Evolutionary conservation across 2,329 filamentous ascomycete species (phyloP).

Genomic region (Pleoardoris graminearum): DNA sequence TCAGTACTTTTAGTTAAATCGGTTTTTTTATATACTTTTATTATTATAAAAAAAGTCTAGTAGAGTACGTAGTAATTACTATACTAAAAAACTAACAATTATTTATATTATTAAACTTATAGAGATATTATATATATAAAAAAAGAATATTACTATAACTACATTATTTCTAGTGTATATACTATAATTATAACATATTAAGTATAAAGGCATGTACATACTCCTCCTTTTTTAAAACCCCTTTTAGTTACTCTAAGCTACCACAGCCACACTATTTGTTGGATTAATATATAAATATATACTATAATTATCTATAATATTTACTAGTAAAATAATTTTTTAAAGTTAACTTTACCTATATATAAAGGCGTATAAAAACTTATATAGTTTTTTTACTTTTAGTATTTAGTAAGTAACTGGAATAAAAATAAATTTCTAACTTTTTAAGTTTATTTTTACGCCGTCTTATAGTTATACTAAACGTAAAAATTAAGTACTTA

Average conservation of each 20-base stretch:
- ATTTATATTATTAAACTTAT: slow-evolving; percentile 28
- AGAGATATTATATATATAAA: slow-evolving; percentile 28
- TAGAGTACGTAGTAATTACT: slow-evolving; percentile 43
- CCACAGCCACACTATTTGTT: too few relatives aligned
- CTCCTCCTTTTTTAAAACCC: too few relatives aligned
- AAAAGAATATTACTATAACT: slow-evolving; percentile 27
- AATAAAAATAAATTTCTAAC: slow-evolving; percentile 41
- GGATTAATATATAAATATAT: too few relatives aligned
- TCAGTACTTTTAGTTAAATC: slow-evolving; percentile 14
- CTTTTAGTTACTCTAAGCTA: too few relatives aligned
- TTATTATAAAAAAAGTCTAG: slow-evolving; percentile 19
- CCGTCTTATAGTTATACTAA: slow-evolving; percentile 45
- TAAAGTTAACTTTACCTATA: slow-evolving; percentile 49
- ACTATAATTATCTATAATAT: slow-evolving; percentile 46
- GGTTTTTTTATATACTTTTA: slow-evolving; percentile 9
- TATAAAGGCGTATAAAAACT: slow-evolving; percentile 39
- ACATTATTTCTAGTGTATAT: slow-evolving; percentile 3
- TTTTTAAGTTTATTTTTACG: slow-evolving; percentile 51
- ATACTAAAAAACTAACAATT: slow-evolving; percentile 27
- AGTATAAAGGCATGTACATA: too few relatives aligned
- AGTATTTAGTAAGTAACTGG: slow-evolving; percentile 22
- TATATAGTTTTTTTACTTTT: slow-evolving; percentile 29
- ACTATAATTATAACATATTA: too few relatives aligned
- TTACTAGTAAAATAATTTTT: slow-evolving; percentile 52
- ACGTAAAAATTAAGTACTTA: slow-evolving; percentile 48